Percentiles rank a stretch among this genome's conserved stretches.
Evolutionary conservation across 2,329 filamentous ascomycete genomes (phyloP).

Genomic region (Paraphoma chrysanthemicola): DNA sequence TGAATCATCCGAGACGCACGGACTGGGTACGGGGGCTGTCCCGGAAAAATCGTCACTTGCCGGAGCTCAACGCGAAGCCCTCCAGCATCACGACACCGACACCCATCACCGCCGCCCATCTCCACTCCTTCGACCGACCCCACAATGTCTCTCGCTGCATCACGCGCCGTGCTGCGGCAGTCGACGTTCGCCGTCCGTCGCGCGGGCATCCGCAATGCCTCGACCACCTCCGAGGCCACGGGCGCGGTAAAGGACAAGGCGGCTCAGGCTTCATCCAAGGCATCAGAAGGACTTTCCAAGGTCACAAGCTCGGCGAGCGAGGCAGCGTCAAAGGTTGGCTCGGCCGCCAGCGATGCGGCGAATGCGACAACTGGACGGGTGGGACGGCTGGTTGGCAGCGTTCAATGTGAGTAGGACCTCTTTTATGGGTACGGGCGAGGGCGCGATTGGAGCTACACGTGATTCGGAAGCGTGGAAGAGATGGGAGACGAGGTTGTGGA

Average conservation of each 20-base stretch:
- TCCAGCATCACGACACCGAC: conserved; percentile 15
- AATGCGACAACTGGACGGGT: conserved; percentile 64
- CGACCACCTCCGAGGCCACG: conserved; percentile 56
- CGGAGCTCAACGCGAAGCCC: conserved; percentile 19
- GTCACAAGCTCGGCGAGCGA: conserved; percentile 82
- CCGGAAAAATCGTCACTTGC: conserved; percentile 29
- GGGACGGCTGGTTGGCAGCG: conserved; percentile 71
- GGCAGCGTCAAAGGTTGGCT: conserved; percentile 75
- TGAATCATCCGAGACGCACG: conserved; percentile 14
- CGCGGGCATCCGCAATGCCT: conserved; percentile 57
- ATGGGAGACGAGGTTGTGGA: neutral
- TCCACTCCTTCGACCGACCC: conserved; percentile 26
- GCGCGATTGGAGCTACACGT: conserved; percentile 14
- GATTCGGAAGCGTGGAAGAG: neutral
- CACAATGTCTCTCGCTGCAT: conserved; percentile 57
- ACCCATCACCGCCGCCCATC: conserved; percentile 19
- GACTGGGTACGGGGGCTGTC: conserved; percentile 11
- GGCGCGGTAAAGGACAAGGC: conserved; percentile 56
- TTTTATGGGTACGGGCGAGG: conserved; percentile 1
- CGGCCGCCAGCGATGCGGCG: conserved; percentile 57
- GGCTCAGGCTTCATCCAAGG: conserved; percentile 74
- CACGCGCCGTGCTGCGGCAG: conserved; percentile 55
- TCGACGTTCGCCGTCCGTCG: conserved; percentile 52
- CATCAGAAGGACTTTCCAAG: conserved; percentile 80
- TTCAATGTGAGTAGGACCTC: conserved; percentile 75